Percentiles rank a stretch among this genome's conserved stretches.
Evolutionary conservation across 2,329 filamentous ascomycete genomes (phyloP).

Genomic region (Apiospora aurea): DNA sequence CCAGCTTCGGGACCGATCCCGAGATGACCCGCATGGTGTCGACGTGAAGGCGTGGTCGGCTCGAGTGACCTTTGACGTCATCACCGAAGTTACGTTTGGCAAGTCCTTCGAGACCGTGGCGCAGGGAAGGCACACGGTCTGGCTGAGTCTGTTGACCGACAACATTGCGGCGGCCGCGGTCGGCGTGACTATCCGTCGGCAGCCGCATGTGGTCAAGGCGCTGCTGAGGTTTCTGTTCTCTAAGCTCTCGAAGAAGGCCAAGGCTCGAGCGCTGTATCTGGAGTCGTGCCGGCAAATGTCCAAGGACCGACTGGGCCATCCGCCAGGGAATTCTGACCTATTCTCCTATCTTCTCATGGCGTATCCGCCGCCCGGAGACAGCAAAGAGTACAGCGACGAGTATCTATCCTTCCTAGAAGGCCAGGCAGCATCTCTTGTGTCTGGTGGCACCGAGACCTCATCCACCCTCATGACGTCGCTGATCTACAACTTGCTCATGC

Average conservation of each 20-base stretch:
- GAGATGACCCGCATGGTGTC: no score
- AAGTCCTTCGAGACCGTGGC: conserved; percentile 23
- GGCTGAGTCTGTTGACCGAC: not conserved
- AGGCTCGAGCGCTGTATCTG: not conserved
- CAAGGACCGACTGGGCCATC: not conserved
- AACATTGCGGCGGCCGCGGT: not conserved
- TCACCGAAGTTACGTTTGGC: conserved; percentile 29
- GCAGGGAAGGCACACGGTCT: not conserved
- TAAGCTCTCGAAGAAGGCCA: not conserved
- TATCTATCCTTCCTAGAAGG: not conserved
- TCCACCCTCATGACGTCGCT: conserved; percentile 47
- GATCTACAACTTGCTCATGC: conserved; percentile 42
- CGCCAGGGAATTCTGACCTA: not conserved
- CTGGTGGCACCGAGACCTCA: conserved; percentile 51
- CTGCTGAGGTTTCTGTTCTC: not conserved
- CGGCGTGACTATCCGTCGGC: not conserved
- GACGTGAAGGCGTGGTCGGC: no score
- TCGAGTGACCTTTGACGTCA: no score
- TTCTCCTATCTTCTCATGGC: not conserved
- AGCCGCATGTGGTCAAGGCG: not conserved
- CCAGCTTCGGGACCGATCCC: no score
- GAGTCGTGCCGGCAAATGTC: not conserved
- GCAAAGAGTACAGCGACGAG: not conserved
- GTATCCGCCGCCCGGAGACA: conserved; percentile 4
- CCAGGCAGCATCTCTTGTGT: not conserved